phyloP scores from a whole-genome alignment of 2,329 filamentous ascomycete species.

The Chaetothyriales sp. region DNA sequence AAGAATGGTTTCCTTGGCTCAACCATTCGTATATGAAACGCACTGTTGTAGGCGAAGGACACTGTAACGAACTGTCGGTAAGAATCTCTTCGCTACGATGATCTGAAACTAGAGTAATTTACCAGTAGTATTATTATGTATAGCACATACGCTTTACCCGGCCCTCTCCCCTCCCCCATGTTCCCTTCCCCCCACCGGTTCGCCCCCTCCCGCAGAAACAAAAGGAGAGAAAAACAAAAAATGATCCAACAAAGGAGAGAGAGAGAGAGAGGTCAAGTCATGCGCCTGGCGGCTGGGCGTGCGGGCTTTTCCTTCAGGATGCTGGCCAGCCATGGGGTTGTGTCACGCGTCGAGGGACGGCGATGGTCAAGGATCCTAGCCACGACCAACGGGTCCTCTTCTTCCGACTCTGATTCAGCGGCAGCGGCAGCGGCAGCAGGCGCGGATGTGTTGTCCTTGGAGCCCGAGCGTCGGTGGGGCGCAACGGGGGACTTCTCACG shows the following conservation, averaged over 20 bases:
- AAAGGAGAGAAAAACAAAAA: neutral
- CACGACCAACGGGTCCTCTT: slow-evolving; percentile 5
- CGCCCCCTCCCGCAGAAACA: neutral
- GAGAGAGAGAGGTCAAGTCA: neutral
- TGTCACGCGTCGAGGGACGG: slow-evolving; percentile 10
- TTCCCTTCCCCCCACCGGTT: too few relatives aligned
- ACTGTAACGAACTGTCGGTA: too few relatives aligned
- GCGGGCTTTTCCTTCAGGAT: slow-evolving; percentile 13
- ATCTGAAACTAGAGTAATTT: too few relatives aligned
- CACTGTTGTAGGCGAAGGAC: too few relatives aligned
- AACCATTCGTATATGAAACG: too few relatives aligned
- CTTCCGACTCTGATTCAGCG: slow-evolving; percentile 5
- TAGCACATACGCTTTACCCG: too few relatives aligned
- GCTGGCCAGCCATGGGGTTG: slow-evolving; percentile 11
- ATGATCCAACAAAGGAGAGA: neutral
- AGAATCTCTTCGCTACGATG: too few relatives aligned
- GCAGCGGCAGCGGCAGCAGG: too few relatives aligned
- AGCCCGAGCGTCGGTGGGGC: neutral
- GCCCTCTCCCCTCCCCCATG: too few relatives aligned
- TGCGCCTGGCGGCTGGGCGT: neutral
- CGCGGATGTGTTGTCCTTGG: neutral
- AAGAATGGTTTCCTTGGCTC: too few relatives aligned
- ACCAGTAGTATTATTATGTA: too few relatives aligned
- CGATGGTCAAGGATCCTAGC: slow-evolving; percentile 9
- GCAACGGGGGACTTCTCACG: slow-evolving; percentile 1